Conservation (phyloP, 2,329 filamentous ascomycete species). For the Penicillium brasilianum region DNA sequence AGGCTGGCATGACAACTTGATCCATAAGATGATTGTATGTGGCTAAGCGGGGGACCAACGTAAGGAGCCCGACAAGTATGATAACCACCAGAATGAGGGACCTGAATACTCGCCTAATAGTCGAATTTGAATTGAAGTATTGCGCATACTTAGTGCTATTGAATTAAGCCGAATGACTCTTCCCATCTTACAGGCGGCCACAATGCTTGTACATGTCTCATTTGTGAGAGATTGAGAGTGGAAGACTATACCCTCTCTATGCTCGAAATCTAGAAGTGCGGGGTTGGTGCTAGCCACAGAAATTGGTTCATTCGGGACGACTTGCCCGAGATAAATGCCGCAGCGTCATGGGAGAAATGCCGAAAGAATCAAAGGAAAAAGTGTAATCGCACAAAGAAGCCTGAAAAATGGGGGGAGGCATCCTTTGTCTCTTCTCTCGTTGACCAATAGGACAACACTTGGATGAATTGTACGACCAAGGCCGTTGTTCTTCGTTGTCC, state of each 20-base stretch:
- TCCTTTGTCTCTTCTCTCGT: not conserved
- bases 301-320: not conserved
- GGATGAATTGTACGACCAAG: not conserved
- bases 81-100: no score
- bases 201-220: no score
- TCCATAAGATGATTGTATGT: not conserved
- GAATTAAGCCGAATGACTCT: no score
- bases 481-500: not conserved
- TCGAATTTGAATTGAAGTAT: no score
- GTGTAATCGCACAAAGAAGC: not conserved
- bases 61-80: no score
- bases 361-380: not conserved
- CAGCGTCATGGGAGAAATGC: not conserved
- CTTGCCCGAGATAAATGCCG: not conserved
- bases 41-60: no score
- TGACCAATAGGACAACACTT: constrained; percentile 3
- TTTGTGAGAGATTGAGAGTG: no score
- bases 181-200: no score
- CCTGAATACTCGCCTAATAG: no score
- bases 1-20: not conserved
- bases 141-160: no score
- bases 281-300: not conserved
- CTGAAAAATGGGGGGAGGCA: not conserved
- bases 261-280: not conserved
- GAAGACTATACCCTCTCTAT: no score